phyloP scores from a whole-genome alignment of 768 basidiomycete genomes.

The Hypholoma sublateritium region DNA sequence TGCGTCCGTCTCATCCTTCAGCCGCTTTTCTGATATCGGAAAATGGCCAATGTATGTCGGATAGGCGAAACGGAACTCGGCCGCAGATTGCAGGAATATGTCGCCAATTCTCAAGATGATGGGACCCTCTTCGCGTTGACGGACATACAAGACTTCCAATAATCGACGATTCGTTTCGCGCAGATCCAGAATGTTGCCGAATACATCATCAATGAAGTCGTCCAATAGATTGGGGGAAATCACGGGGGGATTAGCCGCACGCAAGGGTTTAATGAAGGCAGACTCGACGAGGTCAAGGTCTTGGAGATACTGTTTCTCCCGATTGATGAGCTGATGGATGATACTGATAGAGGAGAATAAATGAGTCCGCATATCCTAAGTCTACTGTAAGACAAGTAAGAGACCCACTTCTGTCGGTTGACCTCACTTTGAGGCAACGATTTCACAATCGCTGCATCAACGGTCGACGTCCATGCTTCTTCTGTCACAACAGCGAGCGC shows the following conservation, averaged over 20 bases:
- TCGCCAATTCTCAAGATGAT: conserved; percentile 87
- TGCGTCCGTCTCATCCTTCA: conserved; percentile 82
- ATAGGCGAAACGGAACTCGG: conserved; percentile 86
- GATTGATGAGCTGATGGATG: conserved; percentile 85
- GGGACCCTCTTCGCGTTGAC: conserved; percentile 82
- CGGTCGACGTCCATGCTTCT: conserved; percentile 48
- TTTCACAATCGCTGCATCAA: conserved; percentile 36
- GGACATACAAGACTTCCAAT: conserved; percentile 83
- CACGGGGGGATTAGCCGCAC: conserved; percentile 40
- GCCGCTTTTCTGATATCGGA: conserved; percentile 79
- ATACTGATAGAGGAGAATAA: conserved; percentile 37
- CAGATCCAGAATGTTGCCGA: conserved; percentile 87
- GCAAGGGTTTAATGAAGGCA: conserved; percentile 54
- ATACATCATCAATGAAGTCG: conserved; percentile 86
- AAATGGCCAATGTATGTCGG: conserved; percentile 84
- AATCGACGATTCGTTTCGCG: conserved; percentile 79
- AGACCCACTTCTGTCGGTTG: conserved; percentile 69
- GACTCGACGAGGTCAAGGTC: conserved; percentile 85
- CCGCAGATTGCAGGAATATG: conserved; percentile 82
- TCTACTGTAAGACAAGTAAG: neutral
- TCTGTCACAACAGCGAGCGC: conserved; percentile 28
- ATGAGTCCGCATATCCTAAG: neutral
- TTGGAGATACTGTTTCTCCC: conserved; percentile 87
- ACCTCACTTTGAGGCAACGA: conserved; percentile 77
- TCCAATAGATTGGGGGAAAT: conserved; percentile 57